Conservation (phyloP, 1,284 basidiomycete genomes). For the Porodaedalea pini region DNA sequence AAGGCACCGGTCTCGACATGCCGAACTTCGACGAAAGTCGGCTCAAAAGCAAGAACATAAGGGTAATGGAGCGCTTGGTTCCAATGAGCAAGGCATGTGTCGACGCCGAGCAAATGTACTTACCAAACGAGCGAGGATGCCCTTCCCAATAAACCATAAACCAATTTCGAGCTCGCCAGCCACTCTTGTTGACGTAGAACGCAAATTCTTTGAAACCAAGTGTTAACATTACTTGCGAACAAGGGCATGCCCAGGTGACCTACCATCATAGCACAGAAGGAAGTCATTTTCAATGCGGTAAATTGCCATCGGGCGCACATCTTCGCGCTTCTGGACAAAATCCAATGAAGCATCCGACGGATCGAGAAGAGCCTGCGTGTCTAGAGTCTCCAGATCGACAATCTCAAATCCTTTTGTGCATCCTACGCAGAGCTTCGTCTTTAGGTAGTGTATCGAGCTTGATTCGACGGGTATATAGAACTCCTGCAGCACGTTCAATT, state of each 20-base stretch:
- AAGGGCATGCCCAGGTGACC: slow-evolving; percentile 30
- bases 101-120: slow-evolving; percentile 29
- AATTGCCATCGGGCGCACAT: slow-evolving; percentile 91
- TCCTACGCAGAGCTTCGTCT: slow-evolving; percentile 96
- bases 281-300: slow-evolving; percentile 98
- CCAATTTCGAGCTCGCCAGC: slow-evolving; percentile 84
- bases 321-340: slow-evolving; percentile 89
- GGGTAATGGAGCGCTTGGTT: slow-evolving; percentile 88
- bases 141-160: slow-evolving; percentile 99
- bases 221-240: not conserved
- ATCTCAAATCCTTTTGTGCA: slow-evolving; percentile 99
- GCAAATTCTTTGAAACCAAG: slow-evolving; percentile 74
- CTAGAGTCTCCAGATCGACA: slow-evolving; percentile 95
- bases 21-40: slow-evolving; percentile 94
- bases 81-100: slow-evolving; percentile 14
- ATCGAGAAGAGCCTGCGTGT: slow-evolving; percentile 95
- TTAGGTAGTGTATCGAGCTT: slow-evolving; percentile 95
- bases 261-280: slow-evolving; percentile 95
- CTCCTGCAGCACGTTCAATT: slow-evolving; percentile 51
- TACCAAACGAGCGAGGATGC: slow-evolving; percentile 88
- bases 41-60: slow-evolving; percentile 96
- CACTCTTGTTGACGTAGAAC: slow-evolving; percentile 98
- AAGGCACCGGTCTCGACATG: slow-evolving; percentile 92
- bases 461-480: slow-evolving; percentile 99
- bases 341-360: slow-evolving; percentile 90